Evolutionary conservation across 2,329 filamentous ascomycete species (phyloP).

Genomic region (Ophiocordyceps sinensis): DNA sequence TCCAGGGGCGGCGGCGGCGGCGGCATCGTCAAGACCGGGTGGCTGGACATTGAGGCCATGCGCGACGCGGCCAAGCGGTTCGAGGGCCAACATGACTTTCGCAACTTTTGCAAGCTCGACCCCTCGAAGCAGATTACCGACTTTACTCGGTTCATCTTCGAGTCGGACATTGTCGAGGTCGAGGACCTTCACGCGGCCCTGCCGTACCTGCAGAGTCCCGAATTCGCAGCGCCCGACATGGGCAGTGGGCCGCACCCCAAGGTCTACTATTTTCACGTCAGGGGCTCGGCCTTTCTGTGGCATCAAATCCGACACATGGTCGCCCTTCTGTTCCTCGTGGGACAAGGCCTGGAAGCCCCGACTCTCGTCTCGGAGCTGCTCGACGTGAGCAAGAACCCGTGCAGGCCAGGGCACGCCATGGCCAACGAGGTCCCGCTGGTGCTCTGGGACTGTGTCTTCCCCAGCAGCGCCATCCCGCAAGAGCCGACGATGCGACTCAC

Average conservation of each 20-base stretch:
- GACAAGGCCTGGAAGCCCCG: constrained; percentile 71
- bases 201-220: constrained; percentile 35
- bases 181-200: constrained; percentile 36
- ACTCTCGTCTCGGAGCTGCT: constrained; percentile 60
- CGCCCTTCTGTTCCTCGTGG: constrained; percentile 81
- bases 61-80: constrained; percentile 63
- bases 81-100: constrained; percentile 80
- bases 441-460: constrained; percentile 92
- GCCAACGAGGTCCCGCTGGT: constrained; percentile 82
- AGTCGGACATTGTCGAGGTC: constrained; percentile 64
- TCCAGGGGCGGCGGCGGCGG: constrained; percentile 4
- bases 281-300: constrained; percentile 91
- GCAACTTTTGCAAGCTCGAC: constrained; percentile 94
- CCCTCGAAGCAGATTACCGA: constrained; percentile 77
- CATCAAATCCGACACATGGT: constrained; percentile 95
- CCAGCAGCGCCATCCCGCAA: constrained; percentile 18
- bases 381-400: constrained; percentile 54
- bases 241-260: constrained; percentile 30
- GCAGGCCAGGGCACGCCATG: constrained; percentile 80
- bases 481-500: constrained; percentile 6
- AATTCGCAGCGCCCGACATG: constrained; percentile 14
- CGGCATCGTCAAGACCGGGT: constrained; percentile 42
- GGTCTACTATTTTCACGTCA: constrained; percentile 76
- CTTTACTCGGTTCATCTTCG: constrained; percentile 66
- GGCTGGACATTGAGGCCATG: constrained; percentile 84